phyloP scores from a whole-genome alignment of 441 rosid species.

The Arabidopsis hybrid region DNA sequence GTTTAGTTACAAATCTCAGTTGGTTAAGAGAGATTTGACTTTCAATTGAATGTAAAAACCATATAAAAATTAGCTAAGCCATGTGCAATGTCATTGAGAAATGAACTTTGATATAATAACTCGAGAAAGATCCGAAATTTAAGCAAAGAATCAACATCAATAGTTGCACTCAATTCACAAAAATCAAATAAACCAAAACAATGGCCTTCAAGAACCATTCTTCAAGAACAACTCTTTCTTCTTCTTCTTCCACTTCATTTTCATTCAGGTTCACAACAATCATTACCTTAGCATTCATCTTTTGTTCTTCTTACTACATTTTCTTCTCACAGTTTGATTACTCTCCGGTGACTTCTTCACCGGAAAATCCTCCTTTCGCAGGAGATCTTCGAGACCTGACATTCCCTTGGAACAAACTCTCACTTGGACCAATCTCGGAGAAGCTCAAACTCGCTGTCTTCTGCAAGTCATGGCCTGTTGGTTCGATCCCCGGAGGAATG shows the following conservation, averaged over 20 bases:
- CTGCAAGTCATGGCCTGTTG: slow-evolving; percentile 67
- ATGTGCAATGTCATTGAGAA: slow-evolving; percentile 40
- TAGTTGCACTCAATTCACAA: slow-evolving; percentile 18
- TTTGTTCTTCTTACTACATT: slow-evolving; percentile 51
- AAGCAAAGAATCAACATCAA: slow-evolving; percentile 32
- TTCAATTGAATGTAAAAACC: not conserved
- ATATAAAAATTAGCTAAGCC: slow-evolving; percentile 13
- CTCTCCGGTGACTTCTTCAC: slow-evolving; percentile 28
- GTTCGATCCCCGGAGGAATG: slow-evolving; percentile 71
- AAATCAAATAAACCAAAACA: slow-evolving; percentile 26
- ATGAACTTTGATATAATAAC: slow-evolving; percentile 13
- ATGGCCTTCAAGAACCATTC: slow-evolving; percentile 51
- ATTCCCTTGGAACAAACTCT: slow-evolving; percentile 73
- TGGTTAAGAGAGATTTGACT: slow-evolving; percentile 24
- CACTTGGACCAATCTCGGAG: slow-evolving; percentile 56
- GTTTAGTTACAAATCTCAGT: slow-evolving; percentile 1
- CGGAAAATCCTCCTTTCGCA: slow-evolving; percentile 27
- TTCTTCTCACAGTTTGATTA: slow-evolving; percentile 44
- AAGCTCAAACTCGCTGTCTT: slow-evolving; percentile 74
- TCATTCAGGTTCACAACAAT: slow-evolving; percentile 48
- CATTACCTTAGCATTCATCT: slow-evolving; percentile 44
- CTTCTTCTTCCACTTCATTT: slow-evolving; percentile 30
- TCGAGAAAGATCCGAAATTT: slow-evolving; percentile 17
- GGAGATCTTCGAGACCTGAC: slow-evolving; percentile 69
- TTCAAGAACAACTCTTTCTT: slow-evolving; percentile 44